phyloP scores from a whole-genome alignment of 257 asterid species.

The Scutellaria galericulata region DNA sequence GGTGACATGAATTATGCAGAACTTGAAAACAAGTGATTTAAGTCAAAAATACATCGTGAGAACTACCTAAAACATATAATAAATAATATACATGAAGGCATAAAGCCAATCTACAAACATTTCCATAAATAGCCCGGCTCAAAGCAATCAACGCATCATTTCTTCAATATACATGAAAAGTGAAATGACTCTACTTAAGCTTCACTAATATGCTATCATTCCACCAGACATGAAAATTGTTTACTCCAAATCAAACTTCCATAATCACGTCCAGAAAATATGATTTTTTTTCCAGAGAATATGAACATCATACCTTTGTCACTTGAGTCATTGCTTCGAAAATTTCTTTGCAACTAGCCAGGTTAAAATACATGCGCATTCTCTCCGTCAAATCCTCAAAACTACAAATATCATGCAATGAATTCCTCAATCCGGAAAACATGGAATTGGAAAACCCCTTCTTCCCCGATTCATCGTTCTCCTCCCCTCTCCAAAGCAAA shows the following conservation, averaged over 20 bases:
- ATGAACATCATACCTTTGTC: conserved; percentile 65
- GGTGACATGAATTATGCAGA: background rate
- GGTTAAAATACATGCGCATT: conserved; percentile 77
- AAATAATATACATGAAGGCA: background rate
- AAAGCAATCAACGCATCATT: background rate
- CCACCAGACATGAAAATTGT: conserved; percentile 11
- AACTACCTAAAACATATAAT: conserved; percentile 9
- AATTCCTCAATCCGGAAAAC: conserved; percentile 59
- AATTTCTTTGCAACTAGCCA: conserved; percentile 68
- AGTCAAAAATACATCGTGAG: background rate
- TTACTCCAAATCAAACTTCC: conserved; percentile 1
- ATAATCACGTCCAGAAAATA: conserved; percentile 19
- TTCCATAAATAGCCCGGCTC: conserved; percentile 3
- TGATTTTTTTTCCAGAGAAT: background rate
- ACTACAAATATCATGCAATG: conserved; percentile 85
- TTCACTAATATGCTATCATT: background rate
- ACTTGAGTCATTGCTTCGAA: conserved; percentile 77
- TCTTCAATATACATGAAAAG: conserved; percentile 2
- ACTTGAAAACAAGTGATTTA: background rate
- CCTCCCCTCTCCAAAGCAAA: conserved; percentile 52
- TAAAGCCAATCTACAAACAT: conserved; percentile 13
- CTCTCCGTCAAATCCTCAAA: conserved; percentile 90
- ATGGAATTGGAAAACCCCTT: conserved; percentile 41
- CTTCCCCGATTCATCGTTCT: conserved; percentile 39
- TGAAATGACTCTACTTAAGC: conserved; percentile 1